A percentile compares a stretch with the other conserved stretches of the same genome.
Evolutionary conservation across 75 land plant genomes (phyloP).

Genomic region (Pinus albicaulis): DNA sequence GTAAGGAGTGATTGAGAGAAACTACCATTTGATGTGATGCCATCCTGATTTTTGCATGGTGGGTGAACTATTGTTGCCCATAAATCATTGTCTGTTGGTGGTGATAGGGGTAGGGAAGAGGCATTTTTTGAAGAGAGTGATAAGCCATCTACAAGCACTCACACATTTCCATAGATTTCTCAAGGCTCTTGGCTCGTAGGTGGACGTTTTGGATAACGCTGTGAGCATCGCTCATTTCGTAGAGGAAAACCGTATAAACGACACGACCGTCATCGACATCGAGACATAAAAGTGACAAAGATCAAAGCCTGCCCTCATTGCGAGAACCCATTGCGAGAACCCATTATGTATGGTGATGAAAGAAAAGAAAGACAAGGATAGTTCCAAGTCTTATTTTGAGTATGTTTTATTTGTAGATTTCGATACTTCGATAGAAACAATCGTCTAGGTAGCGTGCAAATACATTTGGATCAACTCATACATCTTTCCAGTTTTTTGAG

Average conservation of each 20-base stretch:
- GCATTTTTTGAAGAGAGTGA: constrained; percentile 9
- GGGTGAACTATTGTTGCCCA: constrained; percentile 24
- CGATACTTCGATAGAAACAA: no score
- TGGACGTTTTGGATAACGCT: constrained; percentile 8
- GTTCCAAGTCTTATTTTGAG: no score
- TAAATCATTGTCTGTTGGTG: constrained; percentile 34
- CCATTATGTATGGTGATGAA: no score
- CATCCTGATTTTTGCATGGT: constrained; percentile 12
- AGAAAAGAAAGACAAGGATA: no score
- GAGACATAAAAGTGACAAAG: constrained; percentile 9
- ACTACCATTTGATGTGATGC: constrained; percentile 30
- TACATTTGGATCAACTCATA: no score
- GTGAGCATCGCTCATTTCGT: constrained; percentile 14
- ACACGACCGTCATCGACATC: constrained; percentile 34
- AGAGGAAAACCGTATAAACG: constrained; percentile 11
- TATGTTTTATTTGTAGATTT: no score
- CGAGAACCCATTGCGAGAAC: no score
- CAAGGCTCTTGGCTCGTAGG: background rate
- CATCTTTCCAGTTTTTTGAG: no score
- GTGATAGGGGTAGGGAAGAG: constrained; percentile 13
- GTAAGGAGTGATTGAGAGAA: constrained; percentile 26
- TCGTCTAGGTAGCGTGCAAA: no score
- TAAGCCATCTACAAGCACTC: constrained; percentile 37
- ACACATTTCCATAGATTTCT: constrained; percentile 8
- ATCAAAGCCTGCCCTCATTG: no score